A percentile compares a stretch with the other conserved stretches of the same genome.
These are phyloP conservation scores for Zopfia rhizophila DNA, from an alignment of 2,329 filamentous ascomycete species.

Conservation along the genomic window DNA sequence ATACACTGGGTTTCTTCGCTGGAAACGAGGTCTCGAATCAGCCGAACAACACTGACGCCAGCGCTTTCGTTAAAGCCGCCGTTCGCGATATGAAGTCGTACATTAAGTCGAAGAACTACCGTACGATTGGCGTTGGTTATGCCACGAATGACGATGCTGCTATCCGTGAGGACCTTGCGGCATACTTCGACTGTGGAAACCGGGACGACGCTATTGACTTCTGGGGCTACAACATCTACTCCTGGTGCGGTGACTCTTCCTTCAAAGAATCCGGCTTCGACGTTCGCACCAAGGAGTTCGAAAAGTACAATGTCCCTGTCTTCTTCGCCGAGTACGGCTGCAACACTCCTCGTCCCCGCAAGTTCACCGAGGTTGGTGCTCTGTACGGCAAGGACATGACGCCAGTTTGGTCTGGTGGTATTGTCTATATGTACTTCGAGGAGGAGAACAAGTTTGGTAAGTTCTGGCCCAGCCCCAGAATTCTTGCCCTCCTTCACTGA, in stretches of 20 bases:
- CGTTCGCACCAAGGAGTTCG: constrained; percentile 85
- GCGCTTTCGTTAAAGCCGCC: constrained; percentile 96
- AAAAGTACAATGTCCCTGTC: constrained; percentile 87
- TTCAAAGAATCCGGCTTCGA: constrained; percentile 82
- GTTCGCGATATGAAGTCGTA: constrained; percentile 96
- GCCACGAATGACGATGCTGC: constrained; percentile 91
- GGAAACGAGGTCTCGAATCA: constrained; percentile 97
- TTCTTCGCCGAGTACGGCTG: constrained; percentile 99
- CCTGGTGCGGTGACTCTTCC: constrained; percentile 91
- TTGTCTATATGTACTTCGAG: constrained; percentile 99
- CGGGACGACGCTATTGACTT: constrained; percentile 80
- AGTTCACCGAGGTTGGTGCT: constrained; percentile 84
- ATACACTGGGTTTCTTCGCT: constrained; percentile 96
- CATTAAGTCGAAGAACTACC: constrained; percentile 82
- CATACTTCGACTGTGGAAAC: constrained; percentile 93
- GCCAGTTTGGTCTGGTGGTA: constrained; percentile 89
- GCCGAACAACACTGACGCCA: constrained; percentile 86
- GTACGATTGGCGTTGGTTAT: constrained; percentile 89
- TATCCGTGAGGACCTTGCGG: constrained; percentile 82
- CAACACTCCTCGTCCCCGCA: constrained; percentile 77
- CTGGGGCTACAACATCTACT: constrained; percentile 99
- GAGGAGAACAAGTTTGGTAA: constrained; percentile 88
- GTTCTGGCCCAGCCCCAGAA: constrained; percentile 26
- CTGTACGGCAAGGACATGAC: constrained; percentile 87
- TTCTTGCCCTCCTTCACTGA: neutral